Base-by-base conservation (phyloP, 768 basidiomycete genomes). In the Coprinopsis strossmayeri region DNA sequence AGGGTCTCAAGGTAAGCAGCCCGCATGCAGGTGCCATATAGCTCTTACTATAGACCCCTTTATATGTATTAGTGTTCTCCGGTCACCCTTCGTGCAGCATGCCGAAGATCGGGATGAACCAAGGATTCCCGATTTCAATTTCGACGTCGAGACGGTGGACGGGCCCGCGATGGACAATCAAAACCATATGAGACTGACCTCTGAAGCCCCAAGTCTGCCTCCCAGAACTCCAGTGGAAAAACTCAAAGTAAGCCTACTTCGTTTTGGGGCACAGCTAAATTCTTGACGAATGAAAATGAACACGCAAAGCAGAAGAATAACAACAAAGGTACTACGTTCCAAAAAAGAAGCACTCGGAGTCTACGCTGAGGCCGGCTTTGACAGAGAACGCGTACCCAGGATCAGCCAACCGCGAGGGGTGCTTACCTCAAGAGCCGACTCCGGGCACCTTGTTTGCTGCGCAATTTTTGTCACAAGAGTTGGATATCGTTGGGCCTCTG, bases 391-490 rank as follows among this genome's bases (percentile, higher is more conserved):
- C 17, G 9, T 38, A 47, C 25, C 46, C 34, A 45, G 28, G 21
- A 13, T 45, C 43, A 11, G 18, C 30, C n/a, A 7, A 20, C n/a
- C 25, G 43, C 28, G 7, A 28, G 27, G 15, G 27, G 18, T 27
- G 25, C 15, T 5, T 32, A 12, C 12, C 43, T 20, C 43, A 13
- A n/a, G 28, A 45, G 4, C n/a, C 21, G 3, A 30, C 43, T 28
- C 43, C 43, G 3, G 57, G 65, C 11, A 61, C 58, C 5, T 68
- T 70, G 23, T 74, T 74, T 55, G 71, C 70, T 15, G 66, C 61
- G 5, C 56, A 64, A 37, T 54, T 73, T 30, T 53, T 75, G 27
- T 67, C 70, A n/a, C 74, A 75, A 59, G 71, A 71, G 48, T 46
- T 27, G 13, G 18, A 32, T 3, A n/a, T 28, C 5, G 11, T 7